Conservation (phyloP, 331 rosid genomes). For the Telfairia occidentalis region DNA sequence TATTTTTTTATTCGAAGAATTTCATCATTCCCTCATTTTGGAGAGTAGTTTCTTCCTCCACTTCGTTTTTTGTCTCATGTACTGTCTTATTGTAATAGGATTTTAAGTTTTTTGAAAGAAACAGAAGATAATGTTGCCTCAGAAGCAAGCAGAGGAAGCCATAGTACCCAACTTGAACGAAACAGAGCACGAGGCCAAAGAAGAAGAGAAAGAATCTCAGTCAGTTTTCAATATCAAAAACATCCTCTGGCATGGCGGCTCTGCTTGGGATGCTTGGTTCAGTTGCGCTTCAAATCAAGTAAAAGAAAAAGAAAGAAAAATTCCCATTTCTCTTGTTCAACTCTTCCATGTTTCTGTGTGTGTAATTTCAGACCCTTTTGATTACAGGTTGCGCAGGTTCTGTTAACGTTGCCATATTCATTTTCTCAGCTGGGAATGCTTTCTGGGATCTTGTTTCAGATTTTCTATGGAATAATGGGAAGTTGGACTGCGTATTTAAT, state of each 20-base stretch:
- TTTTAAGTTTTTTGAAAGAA: constrained; percentile 11
- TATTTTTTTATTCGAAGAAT: constrained; percentile 17
- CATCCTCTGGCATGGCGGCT: constrained; percentile 96
- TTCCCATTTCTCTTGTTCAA: background rate
- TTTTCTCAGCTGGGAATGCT: constrained; percentile 89
- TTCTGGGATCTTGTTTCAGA: constrained; percentile 71
- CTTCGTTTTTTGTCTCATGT: constrained; percentile 30
- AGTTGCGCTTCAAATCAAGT: constrained; percentile 99
- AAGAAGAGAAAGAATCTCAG: constrained; percentile 28
- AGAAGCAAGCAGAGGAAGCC: constrained; percentile 85
- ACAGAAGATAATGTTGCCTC: constrained; percentile 56
- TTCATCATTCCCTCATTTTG: constrained; percentile 32
- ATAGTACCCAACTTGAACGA: constrained; percentile 59
- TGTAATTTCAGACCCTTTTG: too few relatives aligned
- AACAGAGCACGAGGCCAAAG: constrained; percentile 37
- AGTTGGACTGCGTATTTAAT: constrained; percentile 98
- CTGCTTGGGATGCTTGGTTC: constrained; percentile 98
- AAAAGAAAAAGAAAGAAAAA: background rate
- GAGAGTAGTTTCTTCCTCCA: constrained; percentile 6
- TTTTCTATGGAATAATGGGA: constrained; percentile 77
- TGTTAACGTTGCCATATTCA: constrained; percentile 81
- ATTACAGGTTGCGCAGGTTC: constrained; percentile 97
- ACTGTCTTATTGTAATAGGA: constrained; percentile 16
- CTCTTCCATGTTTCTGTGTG: too few relatives aligned
- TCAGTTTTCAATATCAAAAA: constrained; percentile 44